Base-by-base conservation (phyloP, 345 rosid species). In the Hypericum androsaemum region DNA sequence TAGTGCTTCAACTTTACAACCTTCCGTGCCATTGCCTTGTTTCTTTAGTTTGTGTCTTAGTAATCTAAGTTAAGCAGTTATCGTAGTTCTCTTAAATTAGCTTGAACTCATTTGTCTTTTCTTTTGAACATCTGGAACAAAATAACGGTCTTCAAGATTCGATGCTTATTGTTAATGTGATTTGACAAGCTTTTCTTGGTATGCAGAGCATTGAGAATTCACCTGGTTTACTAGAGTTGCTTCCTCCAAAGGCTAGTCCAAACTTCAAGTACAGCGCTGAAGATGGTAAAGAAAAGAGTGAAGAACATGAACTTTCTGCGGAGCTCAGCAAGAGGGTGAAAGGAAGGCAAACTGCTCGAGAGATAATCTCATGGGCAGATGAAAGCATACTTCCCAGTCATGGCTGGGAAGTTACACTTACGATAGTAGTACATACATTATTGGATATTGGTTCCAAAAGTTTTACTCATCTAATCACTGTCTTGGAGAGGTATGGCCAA, bases 391-490 rank as follows among this genome's bases (percentile, higher is more conserved):
- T 74, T 64, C 81, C 97, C 54, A 61, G 43, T 67, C 90, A 86
- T 67, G 90, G 83, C 60, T 76, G 75, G 63, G 86, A 83, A 59
- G 64, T 74, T 15, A 69, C 92, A 47, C 79, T 88, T 52, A 59
- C 60, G 62, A 76, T 94, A 59, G 79, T 88, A 47, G 76, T 76
- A n/a, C 95, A 94, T 60, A 85, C 89, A 36, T 79, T 94, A 63
- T 95, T 94, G 12, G 85, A 94, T 50, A 80, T 92, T 58, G 98
- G 98, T 43, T 92, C 98, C 52, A 88, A 92, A 61, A 92, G 98
- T 78, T 92, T 88, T 72, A 85, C 98, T 62, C 98, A 85, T 77
- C 56, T 88, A 80, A 85, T 83, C 65, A 85, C 94, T 44, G 87
- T 92, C 57, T 66, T 92, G 69, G 98, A 94, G 83, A 79, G 99